phyloP scores from a whole-genome alignment of 305 asterid genomes.

The Fraxinus sp. region DNA sequence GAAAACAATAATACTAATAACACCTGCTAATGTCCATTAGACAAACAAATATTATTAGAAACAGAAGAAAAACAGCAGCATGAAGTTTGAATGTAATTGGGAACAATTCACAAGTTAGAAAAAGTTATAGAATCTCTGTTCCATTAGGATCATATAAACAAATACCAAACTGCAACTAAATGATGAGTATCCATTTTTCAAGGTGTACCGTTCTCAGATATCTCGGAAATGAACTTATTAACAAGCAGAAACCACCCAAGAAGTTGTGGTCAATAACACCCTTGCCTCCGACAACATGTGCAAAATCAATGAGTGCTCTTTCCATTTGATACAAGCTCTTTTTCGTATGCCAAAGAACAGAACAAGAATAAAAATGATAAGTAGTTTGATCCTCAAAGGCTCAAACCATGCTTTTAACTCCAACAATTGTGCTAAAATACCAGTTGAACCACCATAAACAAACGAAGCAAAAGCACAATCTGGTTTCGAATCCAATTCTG shows the following conservation, averaged over 20 bases:
- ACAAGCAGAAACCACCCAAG: constrained; percentile 55
- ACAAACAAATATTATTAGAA: background rate
- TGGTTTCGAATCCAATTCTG: constrained; percentile 28
- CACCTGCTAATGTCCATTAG: background rate
- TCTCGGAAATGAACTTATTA: constrained; percentile 43
- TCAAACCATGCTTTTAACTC: constrained; percentile 58
- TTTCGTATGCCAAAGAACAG: constrained; percentile 42
- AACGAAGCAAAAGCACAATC: constrained; percentile 45
- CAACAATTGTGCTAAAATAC: constrained; percentile 47
- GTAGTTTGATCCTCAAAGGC: constrained; percentile 48
- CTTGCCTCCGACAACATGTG: constrained; percentile 33
- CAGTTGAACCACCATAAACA: constrained; percentile 41
- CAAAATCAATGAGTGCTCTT: constrained; percentile 31
- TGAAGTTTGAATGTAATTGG: background rate
- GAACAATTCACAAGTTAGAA: background rate
- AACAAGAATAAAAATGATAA: constrained; percentile 47
- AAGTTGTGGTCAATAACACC: constrained; percentile 60
- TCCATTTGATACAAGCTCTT: constrained; percentile 37
- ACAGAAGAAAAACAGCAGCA: background rate
- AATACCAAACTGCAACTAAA: background rate
- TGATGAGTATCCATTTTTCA: background rate
- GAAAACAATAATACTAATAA: background rate
- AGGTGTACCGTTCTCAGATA: constrained; percentile 9
- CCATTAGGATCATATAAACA: background rate
- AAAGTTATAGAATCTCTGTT: background rate